Evolutionary conservation across 2,329 filamentous ascomycete species (phyloP), one percentile per base, ranked within the genome.

Genomic region (Parasarocladium wereldwijsianum): DNA sequence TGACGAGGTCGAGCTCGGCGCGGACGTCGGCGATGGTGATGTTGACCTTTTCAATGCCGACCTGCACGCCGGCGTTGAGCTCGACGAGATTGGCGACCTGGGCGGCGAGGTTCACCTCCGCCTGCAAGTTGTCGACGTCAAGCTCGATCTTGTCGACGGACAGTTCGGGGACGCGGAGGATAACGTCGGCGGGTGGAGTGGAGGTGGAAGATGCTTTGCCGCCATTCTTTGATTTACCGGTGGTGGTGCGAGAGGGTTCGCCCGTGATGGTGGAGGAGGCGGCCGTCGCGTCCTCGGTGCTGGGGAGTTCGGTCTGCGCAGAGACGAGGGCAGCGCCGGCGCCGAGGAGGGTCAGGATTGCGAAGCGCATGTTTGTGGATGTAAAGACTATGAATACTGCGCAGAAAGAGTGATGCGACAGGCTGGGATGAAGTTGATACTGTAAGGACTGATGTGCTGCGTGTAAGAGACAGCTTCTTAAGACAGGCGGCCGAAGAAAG

Each of bases 11-110:
- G 13, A 74, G 54, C 37, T 74, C 49, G 2, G 66, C 70, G 16
- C 66, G 55, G 5, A 76, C 66, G 38, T 74, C 68, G 9, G 60
- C 53, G 34, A 76, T 75, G 12, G 69, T 73, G 41, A 76, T 61
- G 47, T 73, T 74, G 42, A 76, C 57, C 37, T 58, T 60, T 4
- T 44, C 42, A 16, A 60, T 41, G 12, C 63, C 63, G 29, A 64
- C 46, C 26, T 70, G 54, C 22, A 70, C 55, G 29, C 70, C 67
- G 0, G 69, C 68, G 32, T 64, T 61, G 38, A 72, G 43, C 14
- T 54, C 46, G 1, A 76, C 70, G 2, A 76, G 56, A 24, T 58
- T 60, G 10, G 70, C 68, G n/a, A 76, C 57, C 35, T 67, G 60
- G 19, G 70, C 69, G 28, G 67, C 66, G 3, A 76, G 52, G 43